A percentile compares a stretch with the other conserved stretches of the same genome.
These are phyloP conservation scores for Tricladium varicosporioides DNA, from an alignment of 2,329 filamentous ascomycete genomes.

Conservation along the genomic window DNA sequence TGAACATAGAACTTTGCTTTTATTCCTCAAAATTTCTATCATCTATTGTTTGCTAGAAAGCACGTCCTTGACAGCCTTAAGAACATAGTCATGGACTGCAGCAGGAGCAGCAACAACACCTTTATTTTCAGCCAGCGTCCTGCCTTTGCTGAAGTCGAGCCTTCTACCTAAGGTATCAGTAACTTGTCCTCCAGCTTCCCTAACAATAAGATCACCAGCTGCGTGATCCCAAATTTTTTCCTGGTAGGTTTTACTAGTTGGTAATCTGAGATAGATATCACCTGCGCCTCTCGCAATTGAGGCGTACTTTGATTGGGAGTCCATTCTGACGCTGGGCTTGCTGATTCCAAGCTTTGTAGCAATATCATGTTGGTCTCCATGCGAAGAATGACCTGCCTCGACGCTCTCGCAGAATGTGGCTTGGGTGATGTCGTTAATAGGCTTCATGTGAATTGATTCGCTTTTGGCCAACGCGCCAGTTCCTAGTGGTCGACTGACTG, in stretches of 20 bases:
- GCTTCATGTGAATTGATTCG: constrained; percentile 75
- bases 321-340: constrained; percentile 87
- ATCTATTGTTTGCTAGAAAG: constrained; percentile 46
- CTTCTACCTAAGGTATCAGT: constrained; percentile 84
- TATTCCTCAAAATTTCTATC: neutral
- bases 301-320: constrained; percentile 97
- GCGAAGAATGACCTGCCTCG: constrained; percentile 87
- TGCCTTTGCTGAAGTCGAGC: constrained; percentile 81
- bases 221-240: constrained; percentile 99
- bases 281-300: constrained; percentile 91
- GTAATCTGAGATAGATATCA: constrained; percentile 89
- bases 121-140: constrained; percentile 87
- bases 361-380: constrained; percentile 83
- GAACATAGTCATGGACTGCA: constrained; percentile 71
- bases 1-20: neutral
- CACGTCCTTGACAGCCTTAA: constrained; percentile 80
- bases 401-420: constrained; percentile 97
- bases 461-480: constrained; percentile 51
- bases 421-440: constrained; percentile 67
- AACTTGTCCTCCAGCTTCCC: constrained; percentile 89
- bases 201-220: constrained; percentile 88
- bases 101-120: constrained; percentile 87
- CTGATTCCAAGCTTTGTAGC: constrained; percentile 84
- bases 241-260: constrained; percentile 81
- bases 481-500: constrained; percentile 72